A percentile compares a stretch with the other conserved stretches of the same genome.
Evolutionary conservation across 1,284 basidiomycete genomes (phyloP).

Genomic region (Trametes pubescens): DNA sequence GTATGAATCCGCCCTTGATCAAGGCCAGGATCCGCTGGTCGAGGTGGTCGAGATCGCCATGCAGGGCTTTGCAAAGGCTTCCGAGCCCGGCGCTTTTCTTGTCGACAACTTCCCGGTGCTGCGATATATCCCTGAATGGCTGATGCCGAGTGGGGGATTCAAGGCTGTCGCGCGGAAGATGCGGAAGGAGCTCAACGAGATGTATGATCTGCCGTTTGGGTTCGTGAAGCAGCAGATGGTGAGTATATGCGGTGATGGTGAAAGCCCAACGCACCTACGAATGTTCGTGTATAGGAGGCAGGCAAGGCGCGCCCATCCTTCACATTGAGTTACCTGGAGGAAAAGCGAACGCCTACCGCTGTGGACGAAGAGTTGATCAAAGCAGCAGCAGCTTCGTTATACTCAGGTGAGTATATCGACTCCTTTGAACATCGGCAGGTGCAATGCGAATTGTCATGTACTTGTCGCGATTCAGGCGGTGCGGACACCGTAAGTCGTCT

Average conservation of each 20-base stretch:
- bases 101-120: constrained; percentile 49
- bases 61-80: constrained; percentile 49
- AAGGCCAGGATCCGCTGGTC: constrained; percentile 46
- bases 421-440: too few species aligned
- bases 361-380: constrained; percentile 49
- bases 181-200: constrained; percentile 41
- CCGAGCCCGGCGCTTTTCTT: constrained; percentile 49
- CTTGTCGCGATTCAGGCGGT: constrained; percentile 5
- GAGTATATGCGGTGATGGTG: not conserved
- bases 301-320: constrained; percentile 38
- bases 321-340: constrained; percentile 41
- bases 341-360: constrained; percentile 30
- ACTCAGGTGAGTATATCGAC: constrained; percentile 42
- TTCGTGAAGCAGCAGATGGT: constrained; percentile 46
- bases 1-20: constrained; percentile 41
- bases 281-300: not conserved
- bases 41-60: constrained; percentile 52
- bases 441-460: not conserved
- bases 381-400: constrained; percentile 49
- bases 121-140: constrained; percentile 47
- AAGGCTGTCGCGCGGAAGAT: constrained; percentile 41
- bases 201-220: constrained; percentile 46
- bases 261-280: not conserved
- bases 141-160: constrained; percentile 46
- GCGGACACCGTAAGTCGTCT: constrained; percentile 43